Evolutionary conservation across 1,284 basidiomycete species (phyloP), one percentile per base, ranked within the genome.

Genomic region (Leccinum subrobustum): DNA sequence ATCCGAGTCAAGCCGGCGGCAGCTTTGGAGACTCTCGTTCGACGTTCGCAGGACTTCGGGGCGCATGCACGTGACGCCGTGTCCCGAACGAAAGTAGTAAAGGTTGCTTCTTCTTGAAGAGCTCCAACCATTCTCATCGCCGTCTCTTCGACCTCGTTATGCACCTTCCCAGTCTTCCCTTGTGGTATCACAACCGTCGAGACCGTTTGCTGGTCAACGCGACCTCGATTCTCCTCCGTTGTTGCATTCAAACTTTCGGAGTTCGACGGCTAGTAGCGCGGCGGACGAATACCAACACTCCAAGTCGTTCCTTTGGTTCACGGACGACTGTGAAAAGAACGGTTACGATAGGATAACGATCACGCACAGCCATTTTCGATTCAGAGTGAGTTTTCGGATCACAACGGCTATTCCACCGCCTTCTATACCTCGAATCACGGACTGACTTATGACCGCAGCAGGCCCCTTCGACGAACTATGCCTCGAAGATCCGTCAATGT

Each of bases 191-290:
- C 27, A 27, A 27, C 16, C 16, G 54, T 33, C 12, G 9, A 61
- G 64, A 51, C 61, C 52, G 18, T 53, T 51, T 52, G 37, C 54
- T 35, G 50, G 37, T 27, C 61, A 53, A n/a, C 53, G 8, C 55
- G 35, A 67, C 35, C 83, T 81, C 2, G 73, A 76, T 14, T 88
- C 84, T 1, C 88, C 88, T 16, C 27, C 25, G 25, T 73, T 89
- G 54, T 71, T 90, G 33, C 88, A 90, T 67, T 81, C 86, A 27
- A 78, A 75, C 62, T 89, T 90, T 73, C 80, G 85, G 20, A 74
- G 76, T 62, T 87, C 86, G 27, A 77, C 77, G 5, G 78, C 81
- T 20, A 86, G 80, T 20, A 86, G 84, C 23, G 73, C 79, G n/a
- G 76, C 73, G 23, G 25, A 77, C 78, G 25, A 76, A 74, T 44